A percentile compares a stretch with the other conserved stretches of the same genome.
phyloP scores from a whole-genome alignment of 164 flowering plant species.

The Malania oleifera region DNA sequence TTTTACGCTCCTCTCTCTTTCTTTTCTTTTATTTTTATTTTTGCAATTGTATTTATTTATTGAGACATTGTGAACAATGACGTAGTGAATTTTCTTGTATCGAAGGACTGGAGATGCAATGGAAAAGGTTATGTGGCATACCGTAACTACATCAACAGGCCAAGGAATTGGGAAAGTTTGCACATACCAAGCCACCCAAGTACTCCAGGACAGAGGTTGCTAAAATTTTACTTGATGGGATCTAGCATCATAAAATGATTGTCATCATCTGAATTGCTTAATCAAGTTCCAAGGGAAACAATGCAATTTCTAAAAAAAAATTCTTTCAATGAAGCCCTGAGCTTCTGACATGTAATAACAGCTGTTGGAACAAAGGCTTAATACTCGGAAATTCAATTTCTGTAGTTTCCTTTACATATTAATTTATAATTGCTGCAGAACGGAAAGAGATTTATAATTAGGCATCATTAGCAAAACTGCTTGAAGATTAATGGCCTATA shows the following conservation, averaged over 20 bases:
- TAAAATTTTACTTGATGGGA: conserved; percentile 11
- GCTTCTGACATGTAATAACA: no score
- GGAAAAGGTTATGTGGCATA: conserved; percentile 90
- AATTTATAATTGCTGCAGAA: no score
- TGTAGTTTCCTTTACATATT: no score
- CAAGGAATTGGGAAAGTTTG: conserved; percentile 78
- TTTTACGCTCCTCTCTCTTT: no score
- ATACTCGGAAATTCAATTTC: no score
- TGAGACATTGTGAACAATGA: background rate
- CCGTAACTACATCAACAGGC: conserved; percentile 80
- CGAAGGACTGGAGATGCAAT: conserved; percentile 96
- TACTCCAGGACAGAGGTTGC: conserved; percentile 90
- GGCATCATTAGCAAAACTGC: no score
- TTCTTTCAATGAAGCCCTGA: no score
- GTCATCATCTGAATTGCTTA: background rate
- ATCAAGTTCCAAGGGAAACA: no score
- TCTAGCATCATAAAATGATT: background rate
- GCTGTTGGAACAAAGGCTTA: no score
- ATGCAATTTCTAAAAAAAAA: no score
- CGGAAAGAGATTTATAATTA: no score
- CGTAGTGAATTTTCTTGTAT: conserved; percentile 15
- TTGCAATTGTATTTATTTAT: background rate
- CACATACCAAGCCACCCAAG: conserved; percentile 57
- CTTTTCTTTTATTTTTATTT: background rate
- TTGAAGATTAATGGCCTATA: no score